Conservation (phyloP, 2,329 filamentous ascomycete genomes). For the Neodidymelliopsis sp. region DNA sequence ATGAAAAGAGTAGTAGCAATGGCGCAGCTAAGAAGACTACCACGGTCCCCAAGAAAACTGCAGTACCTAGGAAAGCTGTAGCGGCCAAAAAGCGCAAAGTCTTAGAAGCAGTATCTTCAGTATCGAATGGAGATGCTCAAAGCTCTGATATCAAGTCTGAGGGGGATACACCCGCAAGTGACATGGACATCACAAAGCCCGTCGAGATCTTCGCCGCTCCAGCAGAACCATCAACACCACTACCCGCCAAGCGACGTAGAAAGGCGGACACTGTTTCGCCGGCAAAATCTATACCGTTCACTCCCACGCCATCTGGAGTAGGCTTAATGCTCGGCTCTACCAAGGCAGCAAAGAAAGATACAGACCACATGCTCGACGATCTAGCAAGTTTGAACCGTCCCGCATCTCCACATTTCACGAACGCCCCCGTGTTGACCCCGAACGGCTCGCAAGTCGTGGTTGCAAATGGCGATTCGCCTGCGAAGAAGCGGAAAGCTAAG, state of each 20-base stretch:
- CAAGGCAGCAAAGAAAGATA: slow-evolving; percentile 12
- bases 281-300: slow-evolving; percentile 35
- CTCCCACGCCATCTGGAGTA: slow-evolving; percentile 59
- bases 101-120: slow-evolving; percentile 1
- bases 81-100: slow-evolving; percentile 32
- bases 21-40: background rate
- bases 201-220: background rate
- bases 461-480: slow-evolving; percentile 48
- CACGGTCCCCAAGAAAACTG: slow-evolving; percentile 10
- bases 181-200: background rate
- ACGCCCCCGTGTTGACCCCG: slow-evolving; percentile 75
- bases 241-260: slow-evolving; percentile 37
- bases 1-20: background rate
- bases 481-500: slow-evolving; percentile 4
- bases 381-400: slow-evolving; percentile 55
- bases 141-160: background rate
- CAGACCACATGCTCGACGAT: slow-evolving; percentile 35
- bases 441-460: slow-evolving; percentile 70
- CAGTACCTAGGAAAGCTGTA: slow-evolving; percentile 19
- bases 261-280: slow-evolving; percentile 22
- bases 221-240: slow-evolving; percentile 39
- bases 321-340: slow-evolving; percentile 54
- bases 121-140: background rate
- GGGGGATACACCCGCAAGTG: background rate
- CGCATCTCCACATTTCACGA: slow-evolving; percentile 69